Base-by-base conservation (phyloP, 225 moss, liverwort and hornwort genomes). In the Lunularia cruciata region DNA sequence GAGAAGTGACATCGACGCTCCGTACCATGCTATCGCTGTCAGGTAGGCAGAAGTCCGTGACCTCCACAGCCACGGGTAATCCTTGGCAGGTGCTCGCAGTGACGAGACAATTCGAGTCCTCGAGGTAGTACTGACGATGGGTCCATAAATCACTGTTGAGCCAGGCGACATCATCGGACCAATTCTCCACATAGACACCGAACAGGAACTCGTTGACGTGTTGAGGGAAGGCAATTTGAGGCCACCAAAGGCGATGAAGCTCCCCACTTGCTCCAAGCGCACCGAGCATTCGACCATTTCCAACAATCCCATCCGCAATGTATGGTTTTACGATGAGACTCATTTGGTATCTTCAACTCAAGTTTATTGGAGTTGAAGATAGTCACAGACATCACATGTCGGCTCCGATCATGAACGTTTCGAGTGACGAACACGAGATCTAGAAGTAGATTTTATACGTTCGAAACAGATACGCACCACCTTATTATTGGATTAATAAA, bases 191-290 rank as follows among this genome's bases (percentile, higher is more conserved):
- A 57, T 36, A 76, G 2, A 80, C 46, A 0, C 80, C 80, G 27
- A 80, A 61, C 54, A 75, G 46, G 36, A 80, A 80, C 34, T 80
- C 75, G 23, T 80, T 72, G 63, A 80, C 70, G 72, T 80, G 80
- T 45, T 80, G 75, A 1, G 80, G 80, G 67, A 76, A 76, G 32
- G 67, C 67, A 26, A 80, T 80, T 28, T 72, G 70, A 0, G 80
- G 80, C 76, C 80, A 80, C 80, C 80, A 80, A 3, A 80, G 63
- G 2, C 80, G 75, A 28, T 75, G 72, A 10, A 80, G 80, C 72
- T 80, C 75, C 14, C 80, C 76, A 39, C 72, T 56, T 2, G 51
- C 62, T 12, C 72, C 67, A 32, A 80, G 47, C 5, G 75, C 54
- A 2, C 68, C 71, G 14, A 80, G 80, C 63, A 80, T 72, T 76